These are phyloP conservation scores for Pichia californica DNA, from an alignment of 805 yeast species.

Conservation along the genomic window DNA sequence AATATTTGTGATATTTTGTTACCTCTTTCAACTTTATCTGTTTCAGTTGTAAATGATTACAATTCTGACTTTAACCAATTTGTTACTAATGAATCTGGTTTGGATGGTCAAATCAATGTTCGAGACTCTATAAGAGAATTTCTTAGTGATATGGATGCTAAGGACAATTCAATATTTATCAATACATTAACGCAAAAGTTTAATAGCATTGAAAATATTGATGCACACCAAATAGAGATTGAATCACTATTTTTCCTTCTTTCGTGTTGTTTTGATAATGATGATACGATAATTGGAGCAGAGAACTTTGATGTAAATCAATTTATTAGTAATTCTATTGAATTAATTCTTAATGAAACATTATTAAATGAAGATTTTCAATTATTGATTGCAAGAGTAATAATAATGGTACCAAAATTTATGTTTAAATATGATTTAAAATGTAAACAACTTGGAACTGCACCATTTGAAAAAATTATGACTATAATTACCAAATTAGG, in stretches of 20 bases:
- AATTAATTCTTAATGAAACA: constrained; percentile 9
- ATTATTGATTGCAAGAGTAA: constrained; percentile 42
- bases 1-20: constrained; percentile 28
- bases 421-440: constrained; percentile 43
- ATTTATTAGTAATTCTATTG: constrained; percentile 12
- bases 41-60: constrained; percentile 42
- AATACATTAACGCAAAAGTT: constrained; percentile 17
- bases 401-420: constrained; percentile 50
- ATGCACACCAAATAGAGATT: constrained; percentile 15
- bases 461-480: constrained; percentile 20
- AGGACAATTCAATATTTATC: constrained; percentile 31
- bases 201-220: not conserved
- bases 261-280: constrained; percentile 38
- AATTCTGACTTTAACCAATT: constrained; percentile 57
- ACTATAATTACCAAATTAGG: constrained; percentile 19
- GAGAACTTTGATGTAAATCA: constrained; percentile 23
- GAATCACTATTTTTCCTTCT: constrained; percentile 39
- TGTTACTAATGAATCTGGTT: constrained; percentile 69
- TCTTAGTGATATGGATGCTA: constrained; percentile 40
- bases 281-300: constrained; percentile 17
- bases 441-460: constrained; percentile 20
- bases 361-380: constrained; percentile 22
- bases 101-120: constrained; percentile 46
- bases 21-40: constrained; percentile 36
- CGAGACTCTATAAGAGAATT: constrained; percentile 60